Base-by-base conservation (phyloP, 208 protist genomes). In the Zelonia costaricensis region DNA sequence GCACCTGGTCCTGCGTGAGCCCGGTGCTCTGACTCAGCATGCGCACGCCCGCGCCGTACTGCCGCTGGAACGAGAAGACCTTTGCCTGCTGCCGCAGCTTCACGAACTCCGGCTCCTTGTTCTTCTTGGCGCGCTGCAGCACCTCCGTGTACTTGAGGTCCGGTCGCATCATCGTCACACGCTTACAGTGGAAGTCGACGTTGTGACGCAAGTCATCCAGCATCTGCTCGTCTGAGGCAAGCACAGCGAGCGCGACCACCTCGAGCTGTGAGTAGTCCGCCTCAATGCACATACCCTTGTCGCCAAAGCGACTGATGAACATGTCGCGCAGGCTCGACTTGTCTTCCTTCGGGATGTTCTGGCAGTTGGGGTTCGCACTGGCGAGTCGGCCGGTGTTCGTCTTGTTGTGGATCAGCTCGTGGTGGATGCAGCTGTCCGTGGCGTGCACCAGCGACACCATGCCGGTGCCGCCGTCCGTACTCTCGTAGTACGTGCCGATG, bases 31-130 rank as follows among this genome's bases (percentile, higher is more conserved):
- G 72, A 66, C 88, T 94, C 58, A 97, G 90, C 90, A 95, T 95
- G 63, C 86, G 90, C 40, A 84, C 91, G 1, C 93, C 93, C 4
- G 93, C 93, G 46, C 93, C 93, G 73, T 97, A 97, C 74, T 97
- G 93, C 46, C 93, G 74, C 70, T 97, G 93, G 59, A 97, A 97
- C 35, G 90, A 96, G 71, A 97, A 97, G 39, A 96, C 94, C 65
- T 97, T 97, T 5, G 93, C 93, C 66, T 96, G 92, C 68, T 95
- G 90, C 10, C 93, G 84, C 58, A 95, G 69, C 74, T 95, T 93
- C 44, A 93, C 87, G 73, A 94, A 97, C 70, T 94, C 93, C 9
- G 86, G 88, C 60, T 95, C 90, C 74, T 97, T 97, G 62, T 96
- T 92, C 63, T 90, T 93, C 62, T 97, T 97, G 30, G 90, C 86